Base-by-base conservation (phyloP, 805 yeast species). In the Candida awuae region DNA sequence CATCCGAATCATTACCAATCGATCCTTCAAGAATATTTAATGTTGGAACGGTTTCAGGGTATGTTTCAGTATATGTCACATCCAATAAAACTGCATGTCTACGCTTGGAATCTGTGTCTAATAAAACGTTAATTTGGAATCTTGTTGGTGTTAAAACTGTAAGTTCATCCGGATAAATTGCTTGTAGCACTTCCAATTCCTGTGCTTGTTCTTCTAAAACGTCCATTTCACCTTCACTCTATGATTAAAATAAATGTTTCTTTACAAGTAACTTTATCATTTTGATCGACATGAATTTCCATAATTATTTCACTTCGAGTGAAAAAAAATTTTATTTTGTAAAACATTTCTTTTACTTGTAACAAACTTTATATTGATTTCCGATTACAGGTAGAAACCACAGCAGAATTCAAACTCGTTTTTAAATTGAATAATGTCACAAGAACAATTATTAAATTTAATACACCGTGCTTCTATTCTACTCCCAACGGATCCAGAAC, bases 111-210 rank as follows among this genome's bases (percentile, higher is more conserved):
- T 70, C 68, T 3, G 90, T 77, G 48, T 90, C 97, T 33, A 88
- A 65, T 16, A 56, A 52, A n/a, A 86, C 49, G 35, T 65, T 65
- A 26, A 90, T 71, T 31, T 74, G 67, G 55, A 75, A 84, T 67
- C 6, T 66, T 59, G 16, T 70, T 71, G 45, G 37, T 1, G 72
- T 37, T 26, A 67, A 50, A 8, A 65, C 52, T n/a, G 56, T 62
- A 23, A 85, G 62, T 58, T 90, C 98, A 55, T 90, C 97, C 6
- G 97, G 98, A 57, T 92, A 90, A 39, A 90, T 90, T 14, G 94
- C 80, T 55, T 84, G 80, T 42, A 90, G 70, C 37, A 92, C 87
- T 59, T 88, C 97, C 33, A 92, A 58, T 59, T 90, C 98, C 62
- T 90, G 95, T 21, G 55, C 59, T 56, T 90, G 97, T 55, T 92